Conservation (phyloP, 2,329 filamentous ascomycete species). For the Fonsecaea pedrosoi region DNA sequence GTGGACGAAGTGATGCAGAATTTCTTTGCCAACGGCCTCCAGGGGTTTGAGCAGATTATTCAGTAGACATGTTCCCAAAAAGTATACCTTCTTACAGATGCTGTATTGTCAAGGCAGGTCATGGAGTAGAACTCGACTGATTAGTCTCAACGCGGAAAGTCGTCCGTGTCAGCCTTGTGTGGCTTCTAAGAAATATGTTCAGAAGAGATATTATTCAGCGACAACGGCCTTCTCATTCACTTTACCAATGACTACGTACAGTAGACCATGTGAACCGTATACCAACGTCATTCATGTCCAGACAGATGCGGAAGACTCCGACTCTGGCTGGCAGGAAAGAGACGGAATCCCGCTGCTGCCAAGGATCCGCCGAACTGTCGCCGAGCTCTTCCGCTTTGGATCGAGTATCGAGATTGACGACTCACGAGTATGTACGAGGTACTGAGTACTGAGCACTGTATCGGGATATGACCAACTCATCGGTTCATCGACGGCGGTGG, state of each 20-base stretch:
- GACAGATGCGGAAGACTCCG: background rate
- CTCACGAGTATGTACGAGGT: too few relatives aligned
- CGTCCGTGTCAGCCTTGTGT: too few relatives aligned
- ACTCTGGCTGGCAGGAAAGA: background rate
- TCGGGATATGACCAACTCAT: too few relatives aligned
- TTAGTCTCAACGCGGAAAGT: background rate
- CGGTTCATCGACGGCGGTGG: background rate
- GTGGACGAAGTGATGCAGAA: constrained; percentile 12
- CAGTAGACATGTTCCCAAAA: background rate
- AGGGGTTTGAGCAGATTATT: background rate
- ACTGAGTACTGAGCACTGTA: too few relatives aligned
- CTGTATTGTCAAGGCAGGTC: background rate
- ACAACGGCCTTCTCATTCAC: background rate
- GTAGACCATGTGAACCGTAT: too few relatives aligned
- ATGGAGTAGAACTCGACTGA: background rate
- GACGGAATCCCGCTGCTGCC: background rate
- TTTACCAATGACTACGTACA: too few relatives aligned
- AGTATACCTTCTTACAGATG: background rate
- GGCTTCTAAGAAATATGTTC: background rate
- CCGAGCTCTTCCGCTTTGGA: background rate
- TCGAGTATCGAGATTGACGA: too few relatives aligned
- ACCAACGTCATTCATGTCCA: constrained; percentile 38
- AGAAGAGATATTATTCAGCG: background rate
- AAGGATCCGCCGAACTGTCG: background rate
- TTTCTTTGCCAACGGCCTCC: background rate